phyloP scores from a whole-genome alignment of 106 monocot species.

The Dendrobium chrysotoxum region DNA sequence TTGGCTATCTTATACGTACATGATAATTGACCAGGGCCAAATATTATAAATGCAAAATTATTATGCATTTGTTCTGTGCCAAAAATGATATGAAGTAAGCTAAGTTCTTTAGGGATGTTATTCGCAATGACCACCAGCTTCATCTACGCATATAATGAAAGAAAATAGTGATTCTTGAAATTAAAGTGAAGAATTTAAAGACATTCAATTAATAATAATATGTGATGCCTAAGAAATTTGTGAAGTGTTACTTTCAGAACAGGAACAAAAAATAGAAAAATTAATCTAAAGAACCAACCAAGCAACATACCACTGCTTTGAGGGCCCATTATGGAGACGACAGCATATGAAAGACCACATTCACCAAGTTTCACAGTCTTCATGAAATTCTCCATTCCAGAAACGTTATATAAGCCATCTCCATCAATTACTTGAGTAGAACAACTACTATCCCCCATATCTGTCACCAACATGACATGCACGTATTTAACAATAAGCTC shows the following conservation, averaged over 20 bases:
- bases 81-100: no score
- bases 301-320: conserved; percentile 70
- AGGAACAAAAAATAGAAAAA: background rate
- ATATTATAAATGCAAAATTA: background rate
- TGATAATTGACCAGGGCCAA: background rate
- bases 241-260: background rate
- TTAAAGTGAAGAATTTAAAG: background rate
- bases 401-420: conserved; percentile 51
- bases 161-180: background rate
- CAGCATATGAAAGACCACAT: conserved; percentile 70
- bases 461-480: conserved; percentile 15
- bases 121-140: no score
- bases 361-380: conserved; percentile 48
- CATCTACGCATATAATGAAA: no score
- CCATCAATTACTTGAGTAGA: conserved; percentile 64
- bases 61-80: no score
- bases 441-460: conserved; percentile 42
- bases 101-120: no score
- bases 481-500: background rate
- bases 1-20: background rate
- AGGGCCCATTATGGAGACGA: conserved; percentile 82
- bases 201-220: background rate
- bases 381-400: conserved; percentile 38
- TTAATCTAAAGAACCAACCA: background rate
- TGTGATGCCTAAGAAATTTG: background rate